Evolutionary conservation across 768 basidiomycete species (phyloP).

Genomic region (Gloeostereum incarnatum): DNA sequence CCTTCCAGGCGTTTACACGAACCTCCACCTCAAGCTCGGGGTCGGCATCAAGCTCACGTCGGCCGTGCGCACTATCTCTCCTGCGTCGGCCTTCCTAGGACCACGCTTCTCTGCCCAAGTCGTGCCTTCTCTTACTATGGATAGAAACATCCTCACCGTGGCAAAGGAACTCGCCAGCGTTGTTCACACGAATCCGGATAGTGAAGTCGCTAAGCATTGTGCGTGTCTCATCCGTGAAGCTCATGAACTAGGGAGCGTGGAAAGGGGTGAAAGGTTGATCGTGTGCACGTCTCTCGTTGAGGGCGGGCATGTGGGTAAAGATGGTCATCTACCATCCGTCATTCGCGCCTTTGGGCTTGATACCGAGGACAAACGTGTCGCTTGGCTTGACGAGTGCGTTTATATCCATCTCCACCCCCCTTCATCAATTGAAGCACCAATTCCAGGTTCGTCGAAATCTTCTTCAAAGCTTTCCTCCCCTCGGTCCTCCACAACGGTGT

Average conservation of each 20-base stretch:
- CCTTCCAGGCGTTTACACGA: constrained; percentile 33
- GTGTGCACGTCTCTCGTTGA: constrained; percentile 51
- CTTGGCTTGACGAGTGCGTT: constrained; percentile 41
- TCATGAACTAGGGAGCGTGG: constrained; percentile 37
- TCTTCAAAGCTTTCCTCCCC: constrained; percentile 48
- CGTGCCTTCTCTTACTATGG: constrained; percentile 38
- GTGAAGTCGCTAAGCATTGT: constrained; percentile 46
- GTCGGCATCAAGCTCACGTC: constrained; percentile 50
- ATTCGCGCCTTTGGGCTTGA: constrained; percentile 41
- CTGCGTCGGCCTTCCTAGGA: constrained; percentile 45
- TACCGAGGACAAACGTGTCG: constrained; percentile 36
- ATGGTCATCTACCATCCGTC: constrained; percentile 35
- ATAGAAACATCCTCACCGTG: constrained; percentile 39
- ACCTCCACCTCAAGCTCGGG: constrained; percentile 43
- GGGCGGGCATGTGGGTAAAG: constrained; percentile 37
- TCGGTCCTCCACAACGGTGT: constrained; percentile 45
- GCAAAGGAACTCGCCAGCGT: constrained; percentile 47
- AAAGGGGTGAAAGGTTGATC: constrained; percentile 39
- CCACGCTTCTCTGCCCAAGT: constrained; percentile 46
- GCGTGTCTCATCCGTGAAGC: constrained; percentile 43
- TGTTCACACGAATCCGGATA: constrained; percentile 34
- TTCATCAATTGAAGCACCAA: constrained; percentile 4
- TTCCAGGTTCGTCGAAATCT: constrained; percentile 35
- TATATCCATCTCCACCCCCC: background rate
- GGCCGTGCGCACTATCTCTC: constrained; percentile 51